These are phyloP conservation scores for Fusarium udum DNA, from an alignment of 2,329 filamentous ascomycete genomes.

Conservation along the genomic window DNA sequence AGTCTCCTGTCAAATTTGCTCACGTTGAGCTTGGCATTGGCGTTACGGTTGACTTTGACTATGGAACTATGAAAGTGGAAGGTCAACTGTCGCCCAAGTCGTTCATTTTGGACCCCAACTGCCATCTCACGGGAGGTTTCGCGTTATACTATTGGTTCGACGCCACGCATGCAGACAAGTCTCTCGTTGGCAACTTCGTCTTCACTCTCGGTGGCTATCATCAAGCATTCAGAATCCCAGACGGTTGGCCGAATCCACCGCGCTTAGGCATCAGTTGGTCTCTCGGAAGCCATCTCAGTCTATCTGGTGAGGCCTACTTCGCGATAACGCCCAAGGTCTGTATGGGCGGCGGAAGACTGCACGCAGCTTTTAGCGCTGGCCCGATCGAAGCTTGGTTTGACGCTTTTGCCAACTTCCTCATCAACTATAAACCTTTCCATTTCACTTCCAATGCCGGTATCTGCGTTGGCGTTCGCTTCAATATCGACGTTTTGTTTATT, in stretches of 20 bases:
- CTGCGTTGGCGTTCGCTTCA: slow-evolving; percentile 32
- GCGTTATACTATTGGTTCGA: slow-evolving; percentile 40
- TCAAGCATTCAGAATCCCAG: slow-evolving; percentile 38
- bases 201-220: slow-evolving; percentile 54
- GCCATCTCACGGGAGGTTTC: slow-evolving; percentile 51
- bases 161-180: not conserved
- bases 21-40: slow-evolving; percentile 45
- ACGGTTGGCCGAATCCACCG: slow-evolving; percentile 45
- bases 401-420: slow-evolving; percentile 25
- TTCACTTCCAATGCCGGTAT: slow-evolving; percentile 35
- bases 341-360: slow-evolving; percentile 48
- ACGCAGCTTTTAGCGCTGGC: not conserved
- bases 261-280: slow-evolving; percentile 47
- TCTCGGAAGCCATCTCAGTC: slow-evolving; percentile 32
- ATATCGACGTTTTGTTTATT: slow-evolving; percentile 24
- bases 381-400: not conserved
- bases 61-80: slow-evolving; percentile 45
- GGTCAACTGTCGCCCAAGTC: slow-evolving; percentile 49
- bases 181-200: slow-evolving; percentile 48
- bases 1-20: not conserved
- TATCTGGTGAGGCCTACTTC: slow-evolving; percentile 51
- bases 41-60: slow-evolving; percentile 41
- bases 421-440: slow-evolving; percentile 22
- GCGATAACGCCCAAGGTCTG: slow-evolving; percentile 50
- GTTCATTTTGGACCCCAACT: slow-evolving; percentile 46